phyloP scores from a whole-genome alignment of 2,329 filamentous ascomycete genomes.

The Fusarium begoniae region DNA sequence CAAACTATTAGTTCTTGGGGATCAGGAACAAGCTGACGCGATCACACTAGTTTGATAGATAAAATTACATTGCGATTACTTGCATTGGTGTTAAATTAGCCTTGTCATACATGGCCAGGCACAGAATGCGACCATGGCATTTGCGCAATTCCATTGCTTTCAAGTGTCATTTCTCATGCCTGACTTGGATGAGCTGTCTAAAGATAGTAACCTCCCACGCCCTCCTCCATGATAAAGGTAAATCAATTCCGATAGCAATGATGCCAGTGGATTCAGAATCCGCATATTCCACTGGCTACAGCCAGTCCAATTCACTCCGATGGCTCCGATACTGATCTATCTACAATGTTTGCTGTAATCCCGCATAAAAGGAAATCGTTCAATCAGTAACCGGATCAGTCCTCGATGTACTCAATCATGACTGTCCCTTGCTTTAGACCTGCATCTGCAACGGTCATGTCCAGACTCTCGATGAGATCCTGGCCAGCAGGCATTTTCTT shows the following conservation, averaged over 20 bases:
- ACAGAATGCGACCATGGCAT: neutral
- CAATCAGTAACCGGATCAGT: slow-evolving; percentile 41
- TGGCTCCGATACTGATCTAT: slow-evolving; percentile 35
- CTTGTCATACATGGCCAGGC: neutral
- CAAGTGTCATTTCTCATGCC: slow-evolving; percentile 11
- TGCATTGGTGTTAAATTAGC: slow-evolving; percentile 6
- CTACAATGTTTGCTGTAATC: slow-evolving; percentile 31
- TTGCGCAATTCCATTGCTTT: neutral
- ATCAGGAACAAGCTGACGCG: neutral
- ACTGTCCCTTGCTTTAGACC: slow-evolving; percentile 93
- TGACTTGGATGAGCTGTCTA: slow-evolving; percentile 22
- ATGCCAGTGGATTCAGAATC: slow-evolving; percentile 21
- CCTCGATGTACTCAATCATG: slow-evolving; percentile 89
- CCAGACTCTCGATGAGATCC: slow-evolving; percentile 81
- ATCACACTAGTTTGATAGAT: neutral
- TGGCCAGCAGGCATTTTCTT: slow-evolving; percentile 80
- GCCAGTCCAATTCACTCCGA: slow-evolving; percentile 32
- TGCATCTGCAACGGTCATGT: slow-evolving; percentile 79
- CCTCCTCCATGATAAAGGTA: slow-evolving; percentile 3
- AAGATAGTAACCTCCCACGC: slow-evolving; percentile 28
- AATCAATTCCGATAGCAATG: slow-evolving; percentile 13
- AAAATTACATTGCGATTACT: slow-evolving; percentile 2
- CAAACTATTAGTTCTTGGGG: neutral
- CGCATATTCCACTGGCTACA: slow-evolving; percentile 11
- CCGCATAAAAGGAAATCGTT: slow-evolving; percentile 26